Base-by-base conservation (phyloP, 331 rosid species). In the Cydonia oblonga region DNA sequence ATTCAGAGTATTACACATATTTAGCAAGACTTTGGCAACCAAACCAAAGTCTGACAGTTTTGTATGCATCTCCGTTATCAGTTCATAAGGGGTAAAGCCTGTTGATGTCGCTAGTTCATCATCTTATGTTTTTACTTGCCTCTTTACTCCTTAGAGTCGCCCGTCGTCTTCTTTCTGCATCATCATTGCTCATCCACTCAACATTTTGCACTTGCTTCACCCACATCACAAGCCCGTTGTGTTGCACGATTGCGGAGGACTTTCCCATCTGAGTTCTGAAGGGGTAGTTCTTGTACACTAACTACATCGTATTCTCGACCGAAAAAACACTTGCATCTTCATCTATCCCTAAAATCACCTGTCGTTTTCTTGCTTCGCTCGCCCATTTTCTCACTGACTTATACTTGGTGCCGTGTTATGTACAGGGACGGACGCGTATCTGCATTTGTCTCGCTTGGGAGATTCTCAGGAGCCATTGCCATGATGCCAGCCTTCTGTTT, bases 401-500 rank as follows among this genome's bases (percentile, higher is more conserved):
- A 25, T 69, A 9, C 64, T 13, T 62, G 42, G 42, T 35, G 20
- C 60, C 76, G 15, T 51, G 60, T 28, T 28, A 2, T 64, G 53
- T 32, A 25, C 85, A 92, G 98, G 96, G 32, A 92, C 96, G 8
- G 96, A 92, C 80, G 98, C 96, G 30, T 92, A 90, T 81, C 96
- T 92, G 58, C 98, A 90, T 74, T 71, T 92, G 70, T 92, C 98
- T 56, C 96, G 96, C 69, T 75, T 90, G 80, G 96, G 96, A 79
- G 96, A 90, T 85, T 92, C 96, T 19, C 92, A 92, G 75, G 96
- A 92, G 38, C 98, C 98, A 49, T 74, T 92, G 81, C 84, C 96
- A 14, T 92, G 82, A 87, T 59, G 67, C 14, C 3, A 30, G 42
- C 11, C 9, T 33, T 6, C 12, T 33, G 38, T 57, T 38, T 57